Evolutionary conservation across 345 rosid genomes (phyloP), one percentile per base, ranked within the genome.

Genomic region (Crucihimalaya himalaica): DNA sequence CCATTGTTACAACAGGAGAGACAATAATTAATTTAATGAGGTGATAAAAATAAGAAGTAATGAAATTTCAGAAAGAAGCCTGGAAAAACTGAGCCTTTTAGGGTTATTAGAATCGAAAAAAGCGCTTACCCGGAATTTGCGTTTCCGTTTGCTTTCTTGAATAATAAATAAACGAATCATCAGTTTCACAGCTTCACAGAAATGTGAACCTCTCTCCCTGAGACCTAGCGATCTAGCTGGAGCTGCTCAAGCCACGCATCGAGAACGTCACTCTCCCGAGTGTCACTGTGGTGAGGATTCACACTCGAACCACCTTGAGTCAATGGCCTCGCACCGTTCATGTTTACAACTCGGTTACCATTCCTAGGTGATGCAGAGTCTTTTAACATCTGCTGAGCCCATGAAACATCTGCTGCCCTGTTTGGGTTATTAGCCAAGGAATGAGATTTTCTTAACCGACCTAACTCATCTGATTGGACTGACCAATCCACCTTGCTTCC

Each of bases 181-280:
- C 80, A 70, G 71, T 77, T 70, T 73, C 70, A 37, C 63, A 68
- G 64, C 78, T 71, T 78, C 81, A 66, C 68, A 65, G 71, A 54
- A n/a, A 67, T 18, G 64, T 68, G 65, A 77, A 63, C 62, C 78
- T 83, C 70, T 83, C 84, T 83, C 86, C 81, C 85, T 74, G 90
- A 86, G 90, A 86, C 81, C 87, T 86, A 20, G 84, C 85, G 95
- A 56, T 89, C 97, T 21, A 86, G 86, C 77, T 89, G 86, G 83
- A 86, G 85, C 70, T 89, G 91, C 83, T 92, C 91, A 0, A 83
- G 73, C 98, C 94, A 92, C 42, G 89, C 85, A 62, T 91, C 86
- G 32, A 88, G 77, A 39, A 81, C 81, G 25, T 81, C 83, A 19
- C 82, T 84, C 71, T 88, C 96, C 23, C 81, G 77, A 34, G 29